Base-by-base conservation (phyloP, 2,329 filamentous ascomycete genomes). In the Cercospora sp. region DNA sequence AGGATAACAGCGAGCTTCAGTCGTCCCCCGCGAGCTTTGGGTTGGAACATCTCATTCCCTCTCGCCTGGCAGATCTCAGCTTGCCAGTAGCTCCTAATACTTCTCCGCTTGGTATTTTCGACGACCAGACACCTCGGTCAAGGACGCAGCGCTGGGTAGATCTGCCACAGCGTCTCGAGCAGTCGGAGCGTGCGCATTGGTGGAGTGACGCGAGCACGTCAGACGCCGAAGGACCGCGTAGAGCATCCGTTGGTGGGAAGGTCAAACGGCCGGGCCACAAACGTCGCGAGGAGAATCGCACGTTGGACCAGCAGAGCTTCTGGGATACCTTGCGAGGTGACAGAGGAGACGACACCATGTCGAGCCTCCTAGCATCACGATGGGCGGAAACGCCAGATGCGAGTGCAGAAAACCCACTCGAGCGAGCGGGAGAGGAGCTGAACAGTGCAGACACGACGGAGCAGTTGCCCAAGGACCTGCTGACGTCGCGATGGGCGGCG, bases 161-260 rank as follows among this genome's bases (percentile, higher is more conserved):
- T 62, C 68, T 77, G 28, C 75, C 76, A 28, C 70, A 71, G 53
- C 72, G 72, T 10, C 69, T 69, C 21, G 70, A 70, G n/a, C 69
- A 71, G 60, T 61, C 66, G 2, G 72, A 72, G 60, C 67, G 66
- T 72, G 88, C 88, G 69, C 90, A 93, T 80, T 97, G 93, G 93
- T 85, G 93, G 73, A 96, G 92, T 78, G 92, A 96, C 85, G 87
- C 89, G 70, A 93, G 90, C 78, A 40, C 55, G 8, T 74, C 74
- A 3, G 91, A 92, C 37, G 70, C 65, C 16, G 73, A 77, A 55
- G 76, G 69, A 45, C 71, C 65, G 67, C 73, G 65, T 67, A 70
- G 63, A 53, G 63, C 63, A 34, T 61, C 55, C n/a, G 37, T 57
- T 37, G 43, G 55, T n/a, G 67, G 64, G 37, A 61, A 45, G 28